These are phyloP conservation scores for Erysimum pusillum DNA, from an alignment of 441 rosid genomes.

Conservation along the genomic window DNA sequence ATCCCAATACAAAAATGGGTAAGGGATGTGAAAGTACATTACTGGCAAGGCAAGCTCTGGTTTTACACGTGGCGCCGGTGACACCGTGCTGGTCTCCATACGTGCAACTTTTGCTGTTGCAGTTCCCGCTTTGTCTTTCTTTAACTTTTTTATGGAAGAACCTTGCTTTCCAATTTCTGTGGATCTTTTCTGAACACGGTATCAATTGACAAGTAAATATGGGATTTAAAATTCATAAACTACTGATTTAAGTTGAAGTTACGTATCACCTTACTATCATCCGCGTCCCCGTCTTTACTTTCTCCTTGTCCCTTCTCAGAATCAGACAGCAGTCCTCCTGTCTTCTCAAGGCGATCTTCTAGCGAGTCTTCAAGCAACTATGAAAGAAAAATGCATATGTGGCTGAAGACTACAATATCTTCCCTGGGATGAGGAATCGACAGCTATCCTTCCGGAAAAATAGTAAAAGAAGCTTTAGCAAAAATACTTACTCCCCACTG, in stretches of 20 bases:
- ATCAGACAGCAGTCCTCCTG: constrained; percentile 78
- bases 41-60: constrained; percentile 93
- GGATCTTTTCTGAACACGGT: constrained; percentile 71
- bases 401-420: constrained; percentile 6
- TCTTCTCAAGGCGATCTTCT: constrained; percentile 91
- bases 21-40: constrained; percentile 64
- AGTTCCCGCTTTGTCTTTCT: constrained; percentile 83
- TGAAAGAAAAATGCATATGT: constrained; percentile 31
- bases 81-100: constrained; percentile 65
- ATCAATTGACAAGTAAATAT: constrained; percentile 15
- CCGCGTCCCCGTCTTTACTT: constrained; percentile 81
- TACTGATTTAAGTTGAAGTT: constrained; percentile 23
- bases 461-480: constrained; percentile 1
- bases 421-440: neutral
- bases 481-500: constrained; percentile 89
- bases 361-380: constrained; percentile 95
- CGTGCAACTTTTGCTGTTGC: constrained; percentile 77
- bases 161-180: constrained; percentile 91
- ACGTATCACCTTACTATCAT: constrained; percentile 80
- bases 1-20: constrained; percentile 47
- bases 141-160: constrained; percentile 77
- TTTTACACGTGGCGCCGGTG: constrained; percentile 82
- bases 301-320: constrained; percentile 89
- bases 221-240: constrained; percentile 11
- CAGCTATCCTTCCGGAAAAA: neutral